These are phyloP conservation scores for Aspergillus pseudoterreus DNA, from an alignment of 2,329 filamentous ascomycete species.

Conservation along the genomic window DNA sequence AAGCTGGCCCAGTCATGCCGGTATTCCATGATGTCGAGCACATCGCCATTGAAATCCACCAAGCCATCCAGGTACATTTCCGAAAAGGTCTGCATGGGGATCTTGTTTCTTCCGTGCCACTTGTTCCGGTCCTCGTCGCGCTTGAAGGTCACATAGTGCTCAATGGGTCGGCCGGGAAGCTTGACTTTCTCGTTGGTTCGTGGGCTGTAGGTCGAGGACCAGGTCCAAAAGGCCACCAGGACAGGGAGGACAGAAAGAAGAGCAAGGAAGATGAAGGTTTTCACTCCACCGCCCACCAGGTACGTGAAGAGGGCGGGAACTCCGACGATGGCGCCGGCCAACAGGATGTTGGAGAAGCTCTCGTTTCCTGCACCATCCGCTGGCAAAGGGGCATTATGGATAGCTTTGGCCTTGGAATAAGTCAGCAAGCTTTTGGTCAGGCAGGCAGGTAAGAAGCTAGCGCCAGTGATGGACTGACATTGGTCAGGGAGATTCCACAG, in stretches of 20 bases:
- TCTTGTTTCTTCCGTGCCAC: conserved; percentile 23
- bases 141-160: conserved; percentile 28
- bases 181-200: conserved; percentile 22
- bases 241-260: conserved; percentile 16
- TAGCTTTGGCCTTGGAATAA: conserved; percentile 20
- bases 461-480: conserved; percentile 15
- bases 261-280: conserved; percentile 14
- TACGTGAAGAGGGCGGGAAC: conserved; percentile 19
- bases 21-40: conserved; percentile 31
- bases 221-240: conserved; percentile 20
- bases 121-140: conserved; percentile 17
- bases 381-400: conserved; percentile 21
- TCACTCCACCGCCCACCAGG: conserved; percentile 13
- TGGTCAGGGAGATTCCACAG: conserved; percentile 22
- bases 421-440: background rate
- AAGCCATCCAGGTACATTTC: conserved; percentile 30
- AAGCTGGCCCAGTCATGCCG: conserved; percentile 34
- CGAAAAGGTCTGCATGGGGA: conserved; percentile 25
- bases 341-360: conserved; percentile 22
- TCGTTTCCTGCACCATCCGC: conserved; percentile 24
- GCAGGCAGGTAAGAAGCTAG: background rate
- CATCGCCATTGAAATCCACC: conserved; percentile 33
- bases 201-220: conserved; percentile 14
- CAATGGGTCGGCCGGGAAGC: conserved; percentile 21
- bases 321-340: conserved; percentile 16